Evolutionary conservation across 1,284 basidiomycete genomes (phyloP), one percentile per base, ranked within the genome.

Genomic region (Tylopilus sp.): DNA sequence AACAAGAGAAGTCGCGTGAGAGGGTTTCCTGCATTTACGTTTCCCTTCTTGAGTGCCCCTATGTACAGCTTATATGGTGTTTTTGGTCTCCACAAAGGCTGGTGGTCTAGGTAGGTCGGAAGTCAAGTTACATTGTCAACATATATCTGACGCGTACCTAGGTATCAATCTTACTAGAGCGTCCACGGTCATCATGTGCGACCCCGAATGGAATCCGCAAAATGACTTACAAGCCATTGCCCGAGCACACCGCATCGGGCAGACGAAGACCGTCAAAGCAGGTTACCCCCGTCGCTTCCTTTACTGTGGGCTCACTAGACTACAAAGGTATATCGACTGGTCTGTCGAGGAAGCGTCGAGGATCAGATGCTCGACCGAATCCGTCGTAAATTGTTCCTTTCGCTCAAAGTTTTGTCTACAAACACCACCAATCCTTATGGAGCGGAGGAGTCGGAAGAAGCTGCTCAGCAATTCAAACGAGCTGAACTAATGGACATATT

Each of bases 161-260:
- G 76, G 76, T 41, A 84, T 94, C 74, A 94, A 93, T 61, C 73
- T 93, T 49, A 92, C 88, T 44, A 87, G 79, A 46, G 91, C 91
- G 3, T 80, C 89, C 48, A 87, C 84, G 2, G 89, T 92, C 56
- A 85, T 92, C 65, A 88, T 93, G 89, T 77, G 80, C 64, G 76
- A 81, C 63, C 75, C 74, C 0, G 80, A 82, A 45, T 84, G 85
- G 86, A 89, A 92, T 66, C 90, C 90, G 25, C 59, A 89, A 67
- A 92, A 90, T 63, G 91, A 94, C 64, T 69, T 92, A 15, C 91
- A 94, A 68, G 91, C 91, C 2, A 91, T 93, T 69, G 91, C 90
- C 16, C 76, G 89, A 36, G 87, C 87, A 0, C 89, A 91, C 64
- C 79, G 88, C 19, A 89, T 91, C 43, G 86, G 90, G 6, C 83